phyloP scores from a whole-genome alignment of 441 rosid species.

The Erysimum pusillum region DNA sequence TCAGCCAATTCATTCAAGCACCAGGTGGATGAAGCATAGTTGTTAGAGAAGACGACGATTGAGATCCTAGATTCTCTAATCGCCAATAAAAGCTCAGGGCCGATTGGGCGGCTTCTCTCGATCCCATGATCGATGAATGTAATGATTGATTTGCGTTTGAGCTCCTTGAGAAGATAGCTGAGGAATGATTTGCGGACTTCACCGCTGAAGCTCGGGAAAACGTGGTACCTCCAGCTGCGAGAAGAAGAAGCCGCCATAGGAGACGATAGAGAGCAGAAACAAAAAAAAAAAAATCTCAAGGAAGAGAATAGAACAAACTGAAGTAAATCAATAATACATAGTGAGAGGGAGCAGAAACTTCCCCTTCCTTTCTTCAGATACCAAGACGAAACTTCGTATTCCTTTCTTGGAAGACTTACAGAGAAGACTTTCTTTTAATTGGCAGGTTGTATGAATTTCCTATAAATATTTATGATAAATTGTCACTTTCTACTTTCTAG shows the following conservation, averaged over 20 bases:
- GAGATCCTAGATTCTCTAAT: constrained; percentile 45
- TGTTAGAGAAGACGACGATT: constrained; percentile 48
- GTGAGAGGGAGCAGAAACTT: not conserved
- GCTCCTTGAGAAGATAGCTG: not conserved
- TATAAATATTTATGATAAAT: too few species aligned
- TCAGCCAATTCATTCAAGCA: constrained; percentile 44
- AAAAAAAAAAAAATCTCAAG: not conserved
- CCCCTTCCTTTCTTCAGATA: not conserved
- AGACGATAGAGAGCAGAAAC: not conserved
- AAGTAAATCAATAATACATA: not conserved
- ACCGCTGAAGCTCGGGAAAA: not conserved
- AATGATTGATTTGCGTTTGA: not conserved
- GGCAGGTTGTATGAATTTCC: too few species aligned
- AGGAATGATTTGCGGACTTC: not conserved
- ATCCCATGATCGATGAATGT: constrained; percentile 19
- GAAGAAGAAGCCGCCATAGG: not conserved
- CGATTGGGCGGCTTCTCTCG: constrained; percentile 23
- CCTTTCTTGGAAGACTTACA: not conserved
- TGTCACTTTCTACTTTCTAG: too few species aligned
- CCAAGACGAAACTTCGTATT: too few species aligned
- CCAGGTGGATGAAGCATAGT: constrained; percentile 50
- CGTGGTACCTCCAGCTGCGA: not conserved
- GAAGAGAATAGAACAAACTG: too few species aligned
- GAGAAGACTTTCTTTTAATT: too few species aligned
- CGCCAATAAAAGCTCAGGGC: constrained; percentile 27